These are phyloP conservation scores for Onygenales sp. DNA, from an alignment of 2,329 filamentous ascomycete genomes.

Conservation along the genomic window DNA sequence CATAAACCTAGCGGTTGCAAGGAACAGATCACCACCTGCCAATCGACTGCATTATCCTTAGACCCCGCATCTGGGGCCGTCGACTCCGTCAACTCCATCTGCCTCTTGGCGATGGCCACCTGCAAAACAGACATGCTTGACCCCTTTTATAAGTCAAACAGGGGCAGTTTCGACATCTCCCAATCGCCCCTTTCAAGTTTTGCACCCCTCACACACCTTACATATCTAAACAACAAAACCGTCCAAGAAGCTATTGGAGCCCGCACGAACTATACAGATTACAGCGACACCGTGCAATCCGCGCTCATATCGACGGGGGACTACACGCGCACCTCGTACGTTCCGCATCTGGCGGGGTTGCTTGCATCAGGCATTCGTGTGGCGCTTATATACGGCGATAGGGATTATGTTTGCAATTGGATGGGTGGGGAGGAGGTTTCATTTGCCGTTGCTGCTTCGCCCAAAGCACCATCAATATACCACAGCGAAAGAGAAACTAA, in stretches of 20 bases:
- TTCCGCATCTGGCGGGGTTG: conserved; percentile 51
- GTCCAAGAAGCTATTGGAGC: conserved; percentile 51
- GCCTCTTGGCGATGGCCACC: conserved; percentile 35
- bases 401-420: conserved; percentile 48
- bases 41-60: conserved; percentile 33
- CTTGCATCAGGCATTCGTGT: conserved; percentile 56
- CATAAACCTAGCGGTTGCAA: conserved; percentile 42
- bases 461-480: conserved; percentile 16
- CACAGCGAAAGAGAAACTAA: conserved; percentile 20
- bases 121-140: conserved; percentile 49
- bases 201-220: conserved; percentile 42
- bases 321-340: conserved; percentile 53
- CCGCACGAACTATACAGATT: conserved; percentile 48
- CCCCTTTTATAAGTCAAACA: conserved; percentile 37
- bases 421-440: conserved; percentile 67
- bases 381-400: conserved; percentile 61
- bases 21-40: conserved; percentile 46
- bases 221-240: conserved; percentile 48
- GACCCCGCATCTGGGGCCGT: conserved; percentile 43
- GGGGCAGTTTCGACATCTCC: conserved; percentile 51
- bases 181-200: conserved; percentile 44
- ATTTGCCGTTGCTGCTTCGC: conserved; percentile 41
- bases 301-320: conserved; percentile 49
- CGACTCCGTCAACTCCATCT: conserved; percentile 35
- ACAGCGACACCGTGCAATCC: conserved; percentile 33